phyloP scores from a whole-genome alignment of 2,329 filamentous ascomycete genomes.

The Bipolaris bicolor region DNA sequence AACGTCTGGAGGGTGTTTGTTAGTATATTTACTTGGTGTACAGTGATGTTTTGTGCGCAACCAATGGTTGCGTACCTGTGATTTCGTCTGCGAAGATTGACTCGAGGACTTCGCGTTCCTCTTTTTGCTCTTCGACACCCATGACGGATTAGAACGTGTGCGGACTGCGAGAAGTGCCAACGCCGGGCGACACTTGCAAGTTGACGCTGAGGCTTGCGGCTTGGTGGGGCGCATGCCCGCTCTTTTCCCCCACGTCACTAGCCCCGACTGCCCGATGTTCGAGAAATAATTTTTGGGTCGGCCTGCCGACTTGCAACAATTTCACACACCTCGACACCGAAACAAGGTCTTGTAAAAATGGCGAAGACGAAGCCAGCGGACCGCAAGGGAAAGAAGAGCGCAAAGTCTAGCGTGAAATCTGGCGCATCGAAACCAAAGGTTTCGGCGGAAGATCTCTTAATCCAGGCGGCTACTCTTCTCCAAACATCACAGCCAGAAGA shows the following conservation, averaged over 20 bases:
- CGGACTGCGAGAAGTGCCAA: not conserved
- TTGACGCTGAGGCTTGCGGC: slow-evolving; percentile 27
- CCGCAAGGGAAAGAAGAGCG: slow-evolving; percentile 45
- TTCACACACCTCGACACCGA: slow-evolving; percentile 1
- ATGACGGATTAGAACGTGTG: slow-evolving; percentile 41
- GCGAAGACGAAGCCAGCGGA: slow-evolving; percentile 60
- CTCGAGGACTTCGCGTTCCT: slow-evolving; percentile 96
- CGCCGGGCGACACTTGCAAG: slow-evolving; percentile 1
- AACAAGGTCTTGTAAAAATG: slow-evolving; percentile 44
- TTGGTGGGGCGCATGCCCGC: slow-evolving; percentile 22
- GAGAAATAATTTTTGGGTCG: slow-evolving; percentile 31
- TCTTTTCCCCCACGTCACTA: slow-evolving; percentile 29
- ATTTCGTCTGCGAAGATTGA: slow-evolving; percentile 99
- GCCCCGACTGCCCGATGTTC: slow-evolving; percentile 27
- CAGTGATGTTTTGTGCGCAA: not conserved
- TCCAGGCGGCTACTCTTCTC: slow-evolving; percentile 62
- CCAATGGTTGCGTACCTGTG: slow-evolving; percentile 65
- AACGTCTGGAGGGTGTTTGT: slow-evolving; percentile 66
- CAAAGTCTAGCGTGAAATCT: slow-evolving; percentile 40
- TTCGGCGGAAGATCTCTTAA: slow-evolving; percentile 62
- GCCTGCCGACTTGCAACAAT: not conserved
- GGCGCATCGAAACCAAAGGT: slow-evolving; percentile 54
- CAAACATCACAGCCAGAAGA: slow-evolving; percentile 65
- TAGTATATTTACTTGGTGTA: slow-evolving; percentile 9
- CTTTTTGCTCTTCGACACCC: slow-evolving; percentile 81